Percentiles rank a stretch among this genome's conserved stretches.
Conservation (phyloP, 2,329 filamentous ascomycete genomes). For the Ciborinia camelliae region DNA sequence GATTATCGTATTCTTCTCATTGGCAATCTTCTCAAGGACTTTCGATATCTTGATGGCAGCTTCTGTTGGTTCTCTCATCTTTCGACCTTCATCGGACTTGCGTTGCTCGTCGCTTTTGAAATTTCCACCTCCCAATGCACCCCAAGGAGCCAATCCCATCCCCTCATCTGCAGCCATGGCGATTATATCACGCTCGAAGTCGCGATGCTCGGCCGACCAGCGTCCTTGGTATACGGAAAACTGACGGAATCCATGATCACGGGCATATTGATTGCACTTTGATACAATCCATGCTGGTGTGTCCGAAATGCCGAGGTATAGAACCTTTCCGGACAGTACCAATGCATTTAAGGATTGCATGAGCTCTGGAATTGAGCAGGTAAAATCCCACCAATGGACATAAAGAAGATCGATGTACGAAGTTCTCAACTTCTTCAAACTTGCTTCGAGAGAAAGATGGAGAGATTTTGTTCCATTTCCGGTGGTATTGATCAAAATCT, state of each 20-base stretch:
- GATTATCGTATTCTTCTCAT: constrained; percentile 53
- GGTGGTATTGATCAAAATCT: constrained; percentile 46
- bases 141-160: constrained; percentile 57
- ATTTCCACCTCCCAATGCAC: constrained; percentile 48
- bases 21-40: constrained; percentile 54
- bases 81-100: constrained; percentile 41
- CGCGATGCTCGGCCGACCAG: constrained; percentile 60
- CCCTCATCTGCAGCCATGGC: constrained; percentile 56
- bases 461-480: constrained; percentile 64
- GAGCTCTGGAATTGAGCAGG: constrained; percentile 60
- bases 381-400: constrained; percentile 66
- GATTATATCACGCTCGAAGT: constrained; percentile 61
- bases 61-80: constrained; percentile 42
- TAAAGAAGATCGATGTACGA: constrained; percentile 67
- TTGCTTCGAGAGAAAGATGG: constrained; percentile 52
- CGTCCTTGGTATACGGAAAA: constrained; percentile 68
- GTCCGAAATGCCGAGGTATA: constrained; percentile 66
- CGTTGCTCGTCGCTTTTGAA: constrained; percentile 47
- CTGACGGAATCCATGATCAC: constrained; percentile 63
- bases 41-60: constrained; percentile 46
- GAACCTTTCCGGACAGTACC: constrained; percentile 58
- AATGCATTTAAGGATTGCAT: constrained; percentile 66
- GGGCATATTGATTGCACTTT: constrained; percentile 66
- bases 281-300: constrained; percentile 67
- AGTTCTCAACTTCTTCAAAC: constrained; percentile 59